phyloP scores from a whole-genome alignment of 2,329 filamentous ascomycete species.

The Cladophialophora immunda region DNA sequence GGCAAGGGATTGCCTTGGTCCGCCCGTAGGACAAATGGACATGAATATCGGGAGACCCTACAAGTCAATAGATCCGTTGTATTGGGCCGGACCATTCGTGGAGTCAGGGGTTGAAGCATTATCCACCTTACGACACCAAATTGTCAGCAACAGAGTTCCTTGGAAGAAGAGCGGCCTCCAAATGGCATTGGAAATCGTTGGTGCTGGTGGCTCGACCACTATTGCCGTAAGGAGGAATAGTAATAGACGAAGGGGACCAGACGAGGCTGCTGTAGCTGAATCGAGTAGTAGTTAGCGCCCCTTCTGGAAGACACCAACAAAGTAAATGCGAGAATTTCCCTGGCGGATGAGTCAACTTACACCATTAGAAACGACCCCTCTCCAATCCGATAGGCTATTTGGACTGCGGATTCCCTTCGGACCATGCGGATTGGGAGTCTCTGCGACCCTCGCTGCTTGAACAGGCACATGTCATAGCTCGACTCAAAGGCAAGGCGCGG shows the following conservation, averaged over 20 bases:
- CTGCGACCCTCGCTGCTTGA: conserved; percentile 2
- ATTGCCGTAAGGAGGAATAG: conserved; percentile 3
- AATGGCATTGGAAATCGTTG: conserved; percentile 4
- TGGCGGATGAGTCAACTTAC: conserved; percentile 15
- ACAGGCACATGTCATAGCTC: background rate
- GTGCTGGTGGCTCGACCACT: conserved; percentile 6
- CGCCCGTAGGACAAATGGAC: background rate
- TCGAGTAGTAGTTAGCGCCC: background rate
- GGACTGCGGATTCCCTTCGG: background rate
- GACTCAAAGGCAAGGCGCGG: background rate
- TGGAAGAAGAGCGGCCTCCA: background rate
- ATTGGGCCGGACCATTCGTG: background rate
- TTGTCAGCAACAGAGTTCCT: conserved; percentile 17
- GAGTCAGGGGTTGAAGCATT: conserved; percentile 1
- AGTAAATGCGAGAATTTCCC: background rate
- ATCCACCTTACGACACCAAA: conserved; percentile 15
- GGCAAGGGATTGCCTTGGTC: background rate
- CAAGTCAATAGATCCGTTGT: background rate
- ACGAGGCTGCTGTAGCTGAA: conserved; percentile 10
- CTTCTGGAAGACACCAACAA: background rate
- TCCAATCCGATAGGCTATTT: background rate
- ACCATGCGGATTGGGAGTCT: background rate
- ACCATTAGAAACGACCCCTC: background rate
- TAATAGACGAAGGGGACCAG: background rate
- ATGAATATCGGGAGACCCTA: background rate